Evolutionary conservation across 495 filamentous ascomycete genomes (phyloP).

Genomic region (Baudoinia panamericana): DNA sequence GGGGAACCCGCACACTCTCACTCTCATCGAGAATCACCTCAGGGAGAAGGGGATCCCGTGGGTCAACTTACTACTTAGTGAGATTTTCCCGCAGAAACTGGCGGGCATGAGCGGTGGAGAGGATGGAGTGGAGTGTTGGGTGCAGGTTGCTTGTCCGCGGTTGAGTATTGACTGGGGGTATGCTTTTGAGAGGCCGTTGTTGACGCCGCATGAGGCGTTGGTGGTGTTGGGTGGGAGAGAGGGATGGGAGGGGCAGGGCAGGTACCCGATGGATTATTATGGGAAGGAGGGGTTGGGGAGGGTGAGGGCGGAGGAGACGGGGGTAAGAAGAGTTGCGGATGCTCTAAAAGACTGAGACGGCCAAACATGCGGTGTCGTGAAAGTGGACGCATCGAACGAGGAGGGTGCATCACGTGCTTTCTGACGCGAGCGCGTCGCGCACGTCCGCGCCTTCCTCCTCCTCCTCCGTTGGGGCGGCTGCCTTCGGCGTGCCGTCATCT

Average conservation of each 20-base stretch:
- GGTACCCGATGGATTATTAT: conserved; percentile 98
- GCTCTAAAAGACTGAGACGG: too few species aligned
- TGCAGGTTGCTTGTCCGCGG: conserved; percentile 89
- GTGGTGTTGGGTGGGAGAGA: conserved; percentile 62
- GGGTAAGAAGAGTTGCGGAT: too few species aligned
- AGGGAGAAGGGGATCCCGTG: conserved; percentile 54
- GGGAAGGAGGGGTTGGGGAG: conserved; percentile 81
- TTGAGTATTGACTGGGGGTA: conserved; percentile 98
- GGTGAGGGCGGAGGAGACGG: conserved; percentile 35
- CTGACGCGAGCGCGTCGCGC: too few species aligned
- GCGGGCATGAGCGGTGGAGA: conserved; percentile 85
- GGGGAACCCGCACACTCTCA: conserved; percentile 87
- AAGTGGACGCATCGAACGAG: too few species aligned
- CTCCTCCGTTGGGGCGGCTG: too few species aligned
- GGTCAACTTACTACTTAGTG: conserved; percentile 71
- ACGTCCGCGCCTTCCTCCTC: too few species aligned
- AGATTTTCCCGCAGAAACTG: conserved; percentile 93
- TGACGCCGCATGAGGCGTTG: conserved; percentile 91
- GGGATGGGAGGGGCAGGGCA: conserved; percentile 38
- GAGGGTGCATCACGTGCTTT: too few species aligned
- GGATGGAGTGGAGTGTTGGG: conserved; percentile 85
- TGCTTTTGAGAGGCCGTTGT: conserved; percentile 73
- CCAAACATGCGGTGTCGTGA: too few species aligned
- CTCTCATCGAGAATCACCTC: conserved; percentile 66
- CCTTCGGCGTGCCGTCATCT: too few species aligned